Base-by-base conservation (phyloP, 495 filamentous ascomycete genomes). In the Acidiella bohemica region DNA sequence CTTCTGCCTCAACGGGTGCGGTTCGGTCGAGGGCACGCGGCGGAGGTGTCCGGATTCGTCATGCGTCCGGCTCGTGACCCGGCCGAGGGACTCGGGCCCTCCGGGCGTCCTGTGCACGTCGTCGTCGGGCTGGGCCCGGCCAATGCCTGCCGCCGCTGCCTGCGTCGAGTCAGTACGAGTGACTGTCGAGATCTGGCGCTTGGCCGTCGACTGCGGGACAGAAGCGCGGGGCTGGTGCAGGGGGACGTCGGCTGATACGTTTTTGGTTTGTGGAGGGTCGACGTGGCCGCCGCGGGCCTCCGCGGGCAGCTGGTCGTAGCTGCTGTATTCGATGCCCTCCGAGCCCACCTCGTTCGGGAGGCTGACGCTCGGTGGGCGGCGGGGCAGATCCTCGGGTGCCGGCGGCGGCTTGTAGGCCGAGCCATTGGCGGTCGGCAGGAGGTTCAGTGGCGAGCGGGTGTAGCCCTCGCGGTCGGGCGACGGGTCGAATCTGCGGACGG, bases 201-300 rank as follows among this genome's bases (percentile, higher is more conserved):
- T 88, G 33, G 84, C 84, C 53, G 75, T 84, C 14, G 73, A 73
- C 16, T 66, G 68, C 4, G 84, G 80, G 49, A 92, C 66, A 2
- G 84, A 87, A 5, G 87, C 84, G 61, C 78, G 92, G n/a, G 87
- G 87, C 36, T 85, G 84, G 62, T 92, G 77, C 20, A 95, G 72
- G 58, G 88, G 79, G 44, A 95, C 62, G 55, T 93, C 82, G 40
- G 73, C 75, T 49, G 72, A 77, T 32, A 93, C 67, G 49, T 80
- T 86, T 48, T 81, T 76, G 25, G 78, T 86, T 54, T 90, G 76
- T 5, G 53, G 43, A 5, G 41, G 41, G 12, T 35, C 35, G 5
- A 44, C 39, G 16, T 46, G 41, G 22, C 30, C 38, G 17, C 25
- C 36, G 14, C 39, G 35, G 4, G 47, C 47, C 16, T 44, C 41